Percentiles rank a stretch among this genome's conserved stretches.
These are phyloP conservation scores for Recurvomyces mirabilis DNA, from an alignment of 495 filamentous ascomycete species.

Conservation along the genomic window DNA sequence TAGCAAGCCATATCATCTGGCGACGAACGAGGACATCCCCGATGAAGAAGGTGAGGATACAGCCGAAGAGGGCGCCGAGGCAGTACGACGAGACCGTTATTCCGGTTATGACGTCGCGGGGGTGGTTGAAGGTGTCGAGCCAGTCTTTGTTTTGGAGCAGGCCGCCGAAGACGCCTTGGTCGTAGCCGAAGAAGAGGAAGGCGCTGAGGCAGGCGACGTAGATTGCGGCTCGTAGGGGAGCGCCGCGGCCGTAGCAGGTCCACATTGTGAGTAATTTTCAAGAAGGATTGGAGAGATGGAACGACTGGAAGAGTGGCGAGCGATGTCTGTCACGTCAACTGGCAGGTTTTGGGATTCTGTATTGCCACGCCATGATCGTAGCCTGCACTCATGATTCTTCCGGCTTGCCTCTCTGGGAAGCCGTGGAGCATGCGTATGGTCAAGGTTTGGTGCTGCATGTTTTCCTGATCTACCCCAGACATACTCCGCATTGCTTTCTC, in stretches of 20 bases:
- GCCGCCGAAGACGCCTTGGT: constrained; percentile 34
- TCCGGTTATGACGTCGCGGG: constrained; percentile 13
- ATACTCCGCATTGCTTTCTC: too few species aligned
- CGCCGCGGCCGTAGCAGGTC: constrained; percentile 17
- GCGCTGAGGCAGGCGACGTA: constrained; percentile 24
- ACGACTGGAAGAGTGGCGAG: too few species aligned
- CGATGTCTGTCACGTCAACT: too few species aligned
- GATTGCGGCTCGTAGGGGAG: constrained; percentile 23
- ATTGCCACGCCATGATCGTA: too few species aligned
- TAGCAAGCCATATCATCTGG: constrained; percentile 22
- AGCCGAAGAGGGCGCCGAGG: constrained; percentile 11
- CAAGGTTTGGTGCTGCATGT: too few species aligned
- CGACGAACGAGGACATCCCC: constrained; percentile 24
- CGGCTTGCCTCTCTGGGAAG: too few species aligned
- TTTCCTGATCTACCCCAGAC: too few species aligned
- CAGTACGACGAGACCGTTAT: constrained; percentile 6
- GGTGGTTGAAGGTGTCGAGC: constrained; percentile 34
- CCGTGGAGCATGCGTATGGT: too few species aligned
- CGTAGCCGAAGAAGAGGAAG: constrained; percentile 34
- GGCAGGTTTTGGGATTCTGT: too few species aligned
- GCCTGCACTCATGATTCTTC: too few species aligned
- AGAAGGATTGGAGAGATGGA: too few species aligned
- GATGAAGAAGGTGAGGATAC: constrained; percentile 22
- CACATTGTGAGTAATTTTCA: constrained; percentile 4
- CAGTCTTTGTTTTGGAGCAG: constrained; percentile 23